These are phyloP conservation scores for Euphorbia tirucalli DNA, from an alignment of 345 rosid genomes.

Conservation along the genomic window DNA sequence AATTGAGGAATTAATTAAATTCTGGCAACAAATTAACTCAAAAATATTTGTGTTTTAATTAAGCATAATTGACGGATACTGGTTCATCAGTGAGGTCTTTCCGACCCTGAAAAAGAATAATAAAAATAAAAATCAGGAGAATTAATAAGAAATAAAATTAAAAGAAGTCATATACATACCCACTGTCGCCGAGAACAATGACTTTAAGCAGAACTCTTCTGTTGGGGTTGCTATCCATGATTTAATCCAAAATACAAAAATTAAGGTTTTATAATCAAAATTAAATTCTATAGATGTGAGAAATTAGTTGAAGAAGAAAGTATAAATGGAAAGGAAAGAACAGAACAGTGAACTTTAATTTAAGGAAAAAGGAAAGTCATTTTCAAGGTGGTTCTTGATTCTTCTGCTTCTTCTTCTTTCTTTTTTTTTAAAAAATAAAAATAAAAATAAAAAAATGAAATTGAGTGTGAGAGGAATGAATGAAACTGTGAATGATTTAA, in stretches of 20 bases:
- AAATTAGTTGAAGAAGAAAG: not conserved
- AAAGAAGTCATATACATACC: constrained; percentile 39
- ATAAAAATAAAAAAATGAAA: too few relatives aligned
- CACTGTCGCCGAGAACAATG: constrained; percentile 84
- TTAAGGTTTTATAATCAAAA: too few relatives aligned
- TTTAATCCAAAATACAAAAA: not conserved
- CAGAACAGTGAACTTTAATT: not conserved
- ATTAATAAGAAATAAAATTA: not conserved
- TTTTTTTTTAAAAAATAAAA: too few relatives aligned
- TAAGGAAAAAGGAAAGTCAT: constrained; percentile 12
- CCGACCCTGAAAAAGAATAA: constrained; percentile 62
- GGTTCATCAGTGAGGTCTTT: constrained; percentile 88
- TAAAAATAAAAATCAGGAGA: not conserved
- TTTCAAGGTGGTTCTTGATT: constrained; percentile 29
- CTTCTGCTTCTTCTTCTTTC: constrained; percentile 17
- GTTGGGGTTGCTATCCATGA: constrained; percentile 43
- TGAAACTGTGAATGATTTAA: not conserved
- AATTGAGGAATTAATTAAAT: not conserved
- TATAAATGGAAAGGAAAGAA: not conserved
- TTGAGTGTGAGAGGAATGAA: not conserved
- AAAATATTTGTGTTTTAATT: not conserved
- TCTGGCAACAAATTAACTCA: not conserved
- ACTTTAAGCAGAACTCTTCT: constrained; percentile 79
- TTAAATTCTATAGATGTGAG: too few relatives aligned
- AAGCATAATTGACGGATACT: constrained; percentile 49